Percentiles rank a stretch among this genome's conserved stretches.
Conservation (phyloP, 2,329 filamentous ascomycete genomes). For the Magnaporthales sp. region DNA sequence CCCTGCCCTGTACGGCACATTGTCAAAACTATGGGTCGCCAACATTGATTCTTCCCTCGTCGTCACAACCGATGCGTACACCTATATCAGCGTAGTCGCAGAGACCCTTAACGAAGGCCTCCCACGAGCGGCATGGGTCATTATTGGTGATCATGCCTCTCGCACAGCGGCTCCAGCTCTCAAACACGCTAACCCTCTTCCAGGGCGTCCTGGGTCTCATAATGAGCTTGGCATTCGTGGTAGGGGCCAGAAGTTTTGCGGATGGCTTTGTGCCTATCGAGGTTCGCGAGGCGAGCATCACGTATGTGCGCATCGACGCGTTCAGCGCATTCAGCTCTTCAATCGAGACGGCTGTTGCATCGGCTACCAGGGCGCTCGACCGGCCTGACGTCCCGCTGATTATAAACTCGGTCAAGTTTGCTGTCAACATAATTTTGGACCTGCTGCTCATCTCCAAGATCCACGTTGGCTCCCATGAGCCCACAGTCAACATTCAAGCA, state of each 20-base stretch:
- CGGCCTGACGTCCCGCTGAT: slow-evolving; percentile 60
- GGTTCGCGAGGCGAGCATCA: slow-evolving; percentile 46
- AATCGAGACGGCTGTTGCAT: slow-evolving; percentile 52
- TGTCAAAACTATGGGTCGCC: slow-evolving; percentile 64
- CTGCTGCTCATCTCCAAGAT: slow-evolving; percentile 58
- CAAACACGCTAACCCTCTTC: slow-evolving; percentile 54
- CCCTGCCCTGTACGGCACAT: slow-evolving; percentile 57
- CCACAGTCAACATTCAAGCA: slow-evolving; percentile 57
- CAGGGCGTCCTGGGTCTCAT: slow-evolving; percentile 49
- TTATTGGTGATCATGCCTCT: slow-evolving; percentile 56
- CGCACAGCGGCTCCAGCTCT: slow-evolving; percentile 48
- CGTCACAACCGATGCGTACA: slow-evolving; percentile 57
- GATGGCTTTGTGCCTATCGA: slow-evolving; percentile 53
- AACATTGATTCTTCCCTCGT: slow-evolving; percentile 55
- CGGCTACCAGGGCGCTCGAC: slow-evolving; percentile 56
- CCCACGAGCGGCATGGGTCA: slow-evolving; percentile 56
- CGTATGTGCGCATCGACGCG: slow-evolving; percentile 55
- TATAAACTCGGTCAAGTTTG: slow-evolving; percentile 55
- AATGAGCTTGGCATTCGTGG: slow-evolving; percentile 50
- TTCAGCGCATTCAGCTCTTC: slow-evolving; percentile 55
- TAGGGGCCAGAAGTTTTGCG: slow-evolving; percentile 45
- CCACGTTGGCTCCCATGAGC: slow-evolving; percentile 43
- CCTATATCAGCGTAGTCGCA: slow-evolving; percentile 57
- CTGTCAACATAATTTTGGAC: slow-evolving; percentile 59
- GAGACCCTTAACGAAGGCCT: slow-evolving; percentile 68